Evolutionary conservation across 2,329 filamentous ascomycete species (phyloP), one percentile per base, ranked within the genome.

Genomic region (Cladosporium austrohemisphaericum): DNA sequence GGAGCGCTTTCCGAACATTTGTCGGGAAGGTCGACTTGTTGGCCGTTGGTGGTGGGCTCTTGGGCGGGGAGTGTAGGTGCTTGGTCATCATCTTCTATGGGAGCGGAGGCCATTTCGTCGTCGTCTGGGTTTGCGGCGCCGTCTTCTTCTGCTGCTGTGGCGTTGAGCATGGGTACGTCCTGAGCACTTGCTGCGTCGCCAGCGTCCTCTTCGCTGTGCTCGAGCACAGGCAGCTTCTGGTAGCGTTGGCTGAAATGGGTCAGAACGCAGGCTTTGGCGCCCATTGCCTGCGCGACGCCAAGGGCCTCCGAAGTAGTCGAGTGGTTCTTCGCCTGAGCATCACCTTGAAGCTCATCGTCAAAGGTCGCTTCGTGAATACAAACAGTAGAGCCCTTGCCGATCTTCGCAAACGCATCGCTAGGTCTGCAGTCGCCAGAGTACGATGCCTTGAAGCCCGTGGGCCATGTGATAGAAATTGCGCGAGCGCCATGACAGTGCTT

Each of bases 181-280:
- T 61, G 57, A 18, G 57, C 58, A n/a, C 47, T 48, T 3, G 49
- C 28, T 1, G 38, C 28, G 18, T 55, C 52, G 2, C 31, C 54
- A 8, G 48, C 53, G 31, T 64, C 68, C 1, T 55, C 58, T 11
- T 19, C 44, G 19, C 16, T 16, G 19, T 64, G 63, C 52, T 79
- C 73, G 3, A 80, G 67, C 2, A 76, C 71, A 2, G 79, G 83
- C 26, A 81, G 74, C 69, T 92, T 92, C 60, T 88, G 85, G 68
- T 98, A 98, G 6, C 93, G 79, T 72, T 98, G 93, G 49, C 85
- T 91, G 70, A 98, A 98, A 67, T 98, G 93, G 6, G 93, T 98
- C 41, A 98, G 76, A 49, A 98, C 71, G 13, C 93, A 84, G 13
- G 87, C 77, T 55, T 84, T 80, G 0, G 91, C 93, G 22, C 78